Base-by-base conservation (phyloP, 495 filamentous ascomycete genomes). In the Penicillium paradoxum region DNA sequence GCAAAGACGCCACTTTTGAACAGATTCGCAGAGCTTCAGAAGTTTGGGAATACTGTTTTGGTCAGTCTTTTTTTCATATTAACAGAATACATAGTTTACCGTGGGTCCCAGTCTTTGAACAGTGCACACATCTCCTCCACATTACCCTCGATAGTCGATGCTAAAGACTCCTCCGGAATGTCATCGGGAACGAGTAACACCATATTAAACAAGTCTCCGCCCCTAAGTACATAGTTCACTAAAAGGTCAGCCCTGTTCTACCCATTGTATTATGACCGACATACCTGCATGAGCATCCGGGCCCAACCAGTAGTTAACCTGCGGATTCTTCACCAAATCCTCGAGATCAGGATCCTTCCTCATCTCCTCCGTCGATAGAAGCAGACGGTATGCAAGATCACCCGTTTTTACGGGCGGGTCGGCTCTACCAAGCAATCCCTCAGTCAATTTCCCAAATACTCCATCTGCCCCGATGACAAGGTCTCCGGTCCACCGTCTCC, bases 221-320 rank as follows among this genome's bases (percentile, higher is more conserved):
- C 79, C 6, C 79, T 71, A 3, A 89, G 52, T 2, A 83, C 84
- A 57, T 88, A 89, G 13, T 77, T 81, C 1, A 88, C 85, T 4
- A n/a, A n/a, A n/a, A n/a, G n/a, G n/a, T n/a, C n/a, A n/a, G n/a
- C n/a, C n/a, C n/a, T n/a, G n/a, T n/a, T n/a, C n/a, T n/a, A n/a
- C n/a, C n/a, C n/a, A n/a, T n/a, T n/a, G n/a, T n/a, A n/a, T n/a
- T n/a, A n/a, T n/a, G n/a, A n/a, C n/a, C n/a, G n/a, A n/a, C n/a
- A n/a, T n/a, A n/a, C n/a, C n/a, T n/a, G 74, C 83, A 64, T 88
- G 84, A 8, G 78, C 71, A 13, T 75, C 72, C 0, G 85, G 84
- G 0, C 87, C 86, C 45, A 87, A 62, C 88, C 88, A 90, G 60
- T 87, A 85, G 55, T 87, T 74, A 15, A 87, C 83, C 21, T 76